A percentile compares a stretch with the other conserved stretches of the same genome.
phyloP scores from a whole-genome alignment of 108 stramenopile genomes.

The Pseudonitzschia delicatissima region DNA sequence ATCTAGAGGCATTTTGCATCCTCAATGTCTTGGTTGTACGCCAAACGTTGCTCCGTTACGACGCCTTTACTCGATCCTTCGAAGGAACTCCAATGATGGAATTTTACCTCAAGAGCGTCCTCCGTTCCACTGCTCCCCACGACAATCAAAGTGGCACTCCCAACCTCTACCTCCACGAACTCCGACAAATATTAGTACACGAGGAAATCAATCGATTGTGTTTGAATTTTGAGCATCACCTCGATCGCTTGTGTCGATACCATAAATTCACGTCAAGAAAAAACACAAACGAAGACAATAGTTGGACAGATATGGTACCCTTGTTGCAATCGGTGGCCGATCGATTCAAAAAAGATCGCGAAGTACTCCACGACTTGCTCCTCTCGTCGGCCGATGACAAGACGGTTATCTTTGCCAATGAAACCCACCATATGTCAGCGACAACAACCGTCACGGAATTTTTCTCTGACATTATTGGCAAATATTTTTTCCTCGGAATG shows the following conservation, averaged over 20 bases:
- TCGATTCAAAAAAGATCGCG: not conserved
- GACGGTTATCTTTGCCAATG: not conserved
- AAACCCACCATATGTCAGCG: not conserved
- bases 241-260: not conserved
- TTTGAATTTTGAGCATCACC: not conserved
- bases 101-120: slow-evolving; percentile 52
- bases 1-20: slow-evolving; percentile 60
- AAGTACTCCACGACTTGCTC: not conserved
- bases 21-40: slow-evolving; percentile 56
- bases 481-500: not conserved
- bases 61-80: slow-evolving; percentile 53
- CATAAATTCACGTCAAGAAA: too few relatives aligned
- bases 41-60: slow-evolving; percentile 70
- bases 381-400: not conserved
- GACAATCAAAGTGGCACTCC: not conserved
- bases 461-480: not conserved
- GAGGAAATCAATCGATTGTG: slow-evolving; percentile 6
- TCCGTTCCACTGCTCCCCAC: slow-evolving; percentile 29
- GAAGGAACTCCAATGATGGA: slow-evolving; percentile 61
- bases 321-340: not conserved
- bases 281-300: not conserved
- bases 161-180: not conserved
- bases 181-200: not conserved
- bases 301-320: not conserved
- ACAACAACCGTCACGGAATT: not conserved